Conservation (phyloP, 441 rosid genomes). For the Melastoma candidum region DNA sequence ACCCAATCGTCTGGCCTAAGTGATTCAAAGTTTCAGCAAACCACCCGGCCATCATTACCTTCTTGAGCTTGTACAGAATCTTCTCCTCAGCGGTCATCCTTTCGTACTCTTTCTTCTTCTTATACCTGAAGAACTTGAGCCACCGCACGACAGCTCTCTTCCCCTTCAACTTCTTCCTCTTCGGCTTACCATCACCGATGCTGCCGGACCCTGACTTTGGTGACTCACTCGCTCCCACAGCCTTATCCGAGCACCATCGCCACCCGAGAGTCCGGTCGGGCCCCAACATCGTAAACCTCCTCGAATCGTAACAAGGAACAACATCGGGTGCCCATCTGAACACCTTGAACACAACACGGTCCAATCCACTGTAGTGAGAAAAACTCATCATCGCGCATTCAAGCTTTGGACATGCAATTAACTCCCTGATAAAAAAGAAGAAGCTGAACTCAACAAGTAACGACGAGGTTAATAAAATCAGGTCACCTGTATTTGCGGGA, state of each 20-base stretch:
- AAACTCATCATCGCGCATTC: neutral
- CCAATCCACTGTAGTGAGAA: slow-evolving; percentile 39
- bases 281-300: slow-evolving; percentile 21
- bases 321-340: slow-evolving; percentile 21
- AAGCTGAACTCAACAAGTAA: too few relatives aligned
- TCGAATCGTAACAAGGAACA: slow-evolving; percentile 9
- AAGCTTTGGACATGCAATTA: too few relatives aligned
- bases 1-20: too few relatives aligned
- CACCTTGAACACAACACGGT: slow-evolving; percentile 54
- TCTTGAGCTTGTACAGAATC: slow-evolving; percentile 58
- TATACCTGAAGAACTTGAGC: slow-evolving; percentile 85
- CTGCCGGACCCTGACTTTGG: slow-evolving; percentile 16
- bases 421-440: too few relatives aligned
- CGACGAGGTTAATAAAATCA: too few relatives aligned
- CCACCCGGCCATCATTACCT: slow-evolving; percentile 24
- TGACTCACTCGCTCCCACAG: slow-evolving; percentile 20
- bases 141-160: slow-evolving; percentile 87
- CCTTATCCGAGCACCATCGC: slow-evolving; percentile 15
- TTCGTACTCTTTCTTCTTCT: slow-evolving; percentile 82
- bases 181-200: slow-evolving; percentile 25
- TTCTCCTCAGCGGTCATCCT: slow-evolving; percentile 90
- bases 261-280: slow-evolving; percentile 35
- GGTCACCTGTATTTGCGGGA: too few relatives aligned
- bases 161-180: slow-evolving; percentile 74
- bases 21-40: too few relatives aligned